phyloP scores from a whole-genome alignment of 2,329 filamentous ascomycete genomes.

The Trichoderma polysporum region DNA sequence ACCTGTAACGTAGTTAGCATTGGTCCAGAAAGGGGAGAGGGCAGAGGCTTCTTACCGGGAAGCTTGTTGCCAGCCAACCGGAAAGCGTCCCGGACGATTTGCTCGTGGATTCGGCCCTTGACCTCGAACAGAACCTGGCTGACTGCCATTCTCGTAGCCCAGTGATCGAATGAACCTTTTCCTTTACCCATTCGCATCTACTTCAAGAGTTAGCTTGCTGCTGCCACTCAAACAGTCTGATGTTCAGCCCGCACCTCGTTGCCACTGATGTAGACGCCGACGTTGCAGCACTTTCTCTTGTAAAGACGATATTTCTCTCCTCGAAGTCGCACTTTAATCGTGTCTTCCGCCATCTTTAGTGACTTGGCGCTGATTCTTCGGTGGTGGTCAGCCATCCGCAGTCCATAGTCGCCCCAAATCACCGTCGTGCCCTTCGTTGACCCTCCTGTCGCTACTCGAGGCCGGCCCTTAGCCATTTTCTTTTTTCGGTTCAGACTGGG shows the following conservation, averaged over 20 bases:
- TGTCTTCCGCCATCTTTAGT: slow-evolving; percentile 88
- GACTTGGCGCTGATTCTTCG: slow-evolving; percentile 84
- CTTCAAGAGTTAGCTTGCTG: not conserved
- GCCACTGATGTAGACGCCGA: slow-evolving; percentile 92
- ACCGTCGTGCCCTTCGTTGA: slow-evolving; percentile 91
- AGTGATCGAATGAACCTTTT: slow-evolving; percentile 96
- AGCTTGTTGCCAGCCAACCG: slow-evolving; percentile 91
- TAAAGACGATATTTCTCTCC: slow-evolving; percentile 92
- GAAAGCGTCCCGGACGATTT: slow-evolving; percentile 91
- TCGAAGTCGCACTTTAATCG: slow-evolving; percentile 83
- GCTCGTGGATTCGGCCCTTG: slow-evolving; percentile 89
- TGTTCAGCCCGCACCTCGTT: slow-evolving; percentile 67
- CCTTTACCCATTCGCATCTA: slow-evolving; percentile 97
- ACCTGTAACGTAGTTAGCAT: slow-evolving; percentile 46
- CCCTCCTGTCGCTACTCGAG: slow-evolving; percentile 85
- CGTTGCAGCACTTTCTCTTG: slow-evolving; percentile 85
- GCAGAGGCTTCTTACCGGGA: slow-evolving; percentile 62
- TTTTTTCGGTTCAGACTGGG: slow-evolving; percentile 74
- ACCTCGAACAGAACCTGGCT: slow-evolving; percentile 92
- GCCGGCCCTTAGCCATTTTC: slow-evolving; percentile 88
- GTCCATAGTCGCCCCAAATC: slow-evolving; percentile 92
- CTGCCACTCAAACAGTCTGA: not conserved
- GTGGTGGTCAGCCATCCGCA: slow-evolving; percentile 92
- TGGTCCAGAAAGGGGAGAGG: not conserved
- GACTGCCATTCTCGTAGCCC: slow-evolving; percentile 86